Evolutionary conservation across 768 basidiomycete genomes (phyloP).

Genomic region (Chlorophyllum brunneum): DNA sequence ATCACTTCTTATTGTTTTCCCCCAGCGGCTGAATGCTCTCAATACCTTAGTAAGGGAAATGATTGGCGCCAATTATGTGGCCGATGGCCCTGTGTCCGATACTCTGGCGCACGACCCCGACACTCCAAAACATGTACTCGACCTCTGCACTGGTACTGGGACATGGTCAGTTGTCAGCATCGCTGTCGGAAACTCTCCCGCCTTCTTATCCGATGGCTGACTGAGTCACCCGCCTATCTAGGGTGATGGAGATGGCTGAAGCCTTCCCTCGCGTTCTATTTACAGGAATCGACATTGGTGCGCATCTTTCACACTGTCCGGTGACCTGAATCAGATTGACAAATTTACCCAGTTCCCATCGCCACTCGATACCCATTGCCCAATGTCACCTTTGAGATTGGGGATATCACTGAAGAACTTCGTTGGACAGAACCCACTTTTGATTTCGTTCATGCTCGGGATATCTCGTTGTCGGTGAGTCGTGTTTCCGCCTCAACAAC

Average conservation of each 20-base stretch:
- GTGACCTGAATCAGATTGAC: constrained; percentile 14
- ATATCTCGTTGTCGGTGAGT: constrained; percentile 57
- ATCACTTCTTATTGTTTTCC: not conserved
- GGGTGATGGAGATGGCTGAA: constrained; percentile 72
- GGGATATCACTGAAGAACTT: constrained; percentile 51
- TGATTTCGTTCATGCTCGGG: constrained; percentile 67
- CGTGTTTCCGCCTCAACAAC: not conserved
- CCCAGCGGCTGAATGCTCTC: constrained; percentile 49
- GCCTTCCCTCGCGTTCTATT: constrained; percentile 63
- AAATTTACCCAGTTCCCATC: constrained; percentile 55
- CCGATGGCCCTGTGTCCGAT: constrained; percentile 48
- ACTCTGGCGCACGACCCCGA: constrained; percentile 38
- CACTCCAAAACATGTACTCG: constrained; percentile 53
- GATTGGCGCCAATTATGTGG: constrained; percentile 51
- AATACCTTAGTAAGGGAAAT: constrained; percentile 48
- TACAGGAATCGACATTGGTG: constrained; percentile 76
- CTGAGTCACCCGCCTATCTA: constrained; percentile 23
- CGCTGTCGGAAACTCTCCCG: constrained; percentile 5
- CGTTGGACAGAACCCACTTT: constrained; percentile 52
- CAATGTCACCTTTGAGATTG: constrained; percentile 66
- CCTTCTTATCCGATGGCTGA: constrained; percentile 16
- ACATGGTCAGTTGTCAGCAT: constrained; percentile 51
- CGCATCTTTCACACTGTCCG: constrained; percentile 18
- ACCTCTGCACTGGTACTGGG: constrained; percentile 76
- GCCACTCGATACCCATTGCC: constrained; percentile 54